Evolutionary conservation across 2,329 filamentous ascomycete species (phyloP).

Genomic region (Ilyonectria destructans): DNA sequence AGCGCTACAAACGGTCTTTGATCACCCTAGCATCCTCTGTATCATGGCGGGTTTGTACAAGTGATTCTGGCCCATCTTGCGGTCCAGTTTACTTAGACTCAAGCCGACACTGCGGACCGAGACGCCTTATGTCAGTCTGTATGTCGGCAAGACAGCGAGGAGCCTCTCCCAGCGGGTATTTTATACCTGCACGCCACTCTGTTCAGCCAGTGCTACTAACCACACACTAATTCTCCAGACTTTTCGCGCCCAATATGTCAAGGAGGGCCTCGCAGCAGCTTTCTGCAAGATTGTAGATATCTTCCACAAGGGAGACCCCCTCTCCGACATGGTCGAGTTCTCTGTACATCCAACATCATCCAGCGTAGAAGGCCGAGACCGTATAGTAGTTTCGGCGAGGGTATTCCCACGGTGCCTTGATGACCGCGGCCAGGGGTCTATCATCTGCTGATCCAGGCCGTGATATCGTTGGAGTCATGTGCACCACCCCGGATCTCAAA

Average conservation of each 20-base stretch:
- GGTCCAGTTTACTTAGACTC: not conserved
- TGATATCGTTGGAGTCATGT: not conserved
- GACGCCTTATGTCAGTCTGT: not conserved
- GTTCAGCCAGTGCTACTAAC: not conserved
- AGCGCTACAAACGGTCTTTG: not conserved
- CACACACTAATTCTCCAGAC: not conserved
- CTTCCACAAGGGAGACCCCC: not conserved
- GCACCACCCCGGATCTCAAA: not conserved
- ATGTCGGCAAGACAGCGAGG: not conserved
- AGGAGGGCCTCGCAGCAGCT: not conserved
- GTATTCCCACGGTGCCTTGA: not conserved
- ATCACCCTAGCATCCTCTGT: not conserved
- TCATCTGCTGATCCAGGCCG: not conserved
- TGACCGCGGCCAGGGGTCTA: not conserved
- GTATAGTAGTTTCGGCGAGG: not conserved
- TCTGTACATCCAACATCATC: not conserved
- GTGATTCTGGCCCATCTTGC: not conserved
- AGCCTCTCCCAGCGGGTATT: not conserved
- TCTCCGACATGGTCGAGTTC: not conserved
- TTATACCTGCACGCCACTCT: not conserved
- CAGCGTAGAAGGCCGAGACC: not conserved
- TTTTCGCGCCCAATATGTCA: not conserved
- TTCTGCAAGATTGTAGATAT: not conserved
- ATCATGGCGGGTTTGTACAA: not conserved
- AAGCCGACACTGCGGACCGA: not conserved